Evolutionary conservation across 108 stramenopile genomes (phyloP), one percentile per base, ranked within the genome.

Genomic region (Stephanodiscus minutulus): DNA sequence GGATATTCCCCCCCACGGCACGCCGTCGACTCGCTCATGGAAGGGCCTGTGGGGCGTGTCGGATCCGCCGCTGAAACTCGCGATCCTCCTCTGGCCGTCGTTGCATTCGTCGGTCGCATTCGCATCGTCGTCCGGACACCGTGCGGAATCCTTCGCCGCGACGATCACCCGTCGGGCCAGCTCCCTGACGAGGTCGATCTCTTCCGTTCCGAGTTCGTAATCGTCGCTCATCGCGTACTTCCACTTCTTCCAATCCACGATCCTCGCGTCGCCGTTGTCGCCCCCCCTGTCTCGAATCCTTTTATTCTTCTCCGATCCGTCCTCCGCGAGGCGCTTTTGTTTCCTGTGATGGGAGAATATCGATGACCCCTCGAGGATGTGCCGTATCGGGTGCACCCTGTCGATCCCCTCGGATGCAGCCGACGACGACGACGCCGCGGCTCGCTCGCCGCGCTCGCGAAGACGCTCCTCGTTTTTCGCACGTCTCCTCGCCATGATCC

Each of bases 211-310:
- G 22, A 77, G 21, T 52, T 77, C 61, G 39, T 53, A 77, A 61
- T 77, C 76, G 66, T 77, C 76, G 10, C 64, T 56, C 76, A 77
- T 77, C 28, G 69, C 76, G 61, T 65, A 77, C 10, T 70, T 77
- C 76, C 76, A 77, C 49, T 70, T 77, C 10, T 56, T 66, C 76
- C 76, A 77, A 56, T 77, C 76, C 25, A 77, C 58, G 41, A 61
- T n/a, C 18, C 52, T 50, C 53, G 35, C 33, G n/a, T 31, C n/a
- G 15, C 20, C 64, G 10, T 35, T 52, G 46, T 39, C 48, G 9
- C 13, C 21, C 35, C 21, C 20, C 37, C 5, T 8, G 28, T 3
- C 4, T 7, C 55, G 71, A 37, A 18, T 18, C 0, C 25, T n/a
- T 15, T 61, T 36, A 41, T 57, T n/a, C 56, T 64, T 44, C 64